Percentiles rank a stretch among this genome's conserved stretches.
Conservation (phyloP, 2,329 filamentous ascomycete species). For the Trichoderma koningiopsis region DNA sequence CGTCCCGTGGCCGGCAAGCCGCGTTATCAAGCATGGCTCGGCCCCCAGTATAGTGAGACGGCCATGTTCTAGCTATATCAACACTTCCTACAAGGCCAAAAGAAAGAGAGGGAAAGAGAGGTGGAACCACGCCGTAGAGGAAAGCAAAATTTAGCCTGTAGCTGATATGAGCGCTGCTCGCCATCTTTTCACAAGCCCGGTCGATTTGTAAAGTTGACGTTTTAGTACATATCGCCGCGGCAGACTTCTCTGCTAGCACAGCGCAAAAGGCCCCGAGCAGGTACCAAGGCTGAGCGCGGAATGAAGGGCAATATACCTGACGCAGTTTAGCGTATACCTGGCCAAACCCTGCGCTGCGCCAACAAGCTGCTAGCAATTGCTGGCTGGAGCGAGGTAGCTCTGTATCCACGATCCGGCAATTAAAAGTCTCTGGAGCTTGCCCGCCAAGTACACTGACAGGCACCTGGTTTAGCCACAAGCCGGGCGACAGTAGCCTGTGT, state of each 20-base stretch:
- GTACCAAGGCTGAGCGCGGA: background rate
- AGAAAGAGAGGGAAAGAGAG: background rate
- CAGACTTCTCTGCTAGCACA: background rate
- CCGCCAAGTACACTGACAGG: background rate
- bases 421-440: background rate
- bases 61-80: background rate
- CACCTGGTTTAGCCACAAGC: conserved; percentile 4
- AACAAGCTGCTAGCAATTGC: background rate
- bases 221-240: background rate
- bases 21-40: conserved; percentile 5
- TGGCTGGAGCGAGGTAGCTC: background rate
- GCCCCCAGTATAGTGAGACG: background rate
- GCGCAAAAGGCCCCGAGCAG: background rate
- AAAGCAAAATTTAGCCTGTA: background rate
- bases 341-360: background rate
- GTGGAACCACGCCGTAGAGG: background rate
- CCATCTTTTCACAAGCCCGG: background rate
- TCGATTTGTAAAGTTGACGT: conserved; percentile 4
- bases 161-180: conserved; percentile 2
- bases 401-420: background rate
- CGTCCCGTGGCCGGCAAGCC: background rate
- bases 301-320: background rate
- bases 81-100: no score
- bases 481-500: conserved; percentile 11
- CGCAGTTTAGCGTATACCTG: background rate